These are phyloP conservation scores for Pseudocercospora fijiensis DNA, from an alignment of 2,329 filamentous ascomycete genomes.

Conservation along the genomic window DNA sequence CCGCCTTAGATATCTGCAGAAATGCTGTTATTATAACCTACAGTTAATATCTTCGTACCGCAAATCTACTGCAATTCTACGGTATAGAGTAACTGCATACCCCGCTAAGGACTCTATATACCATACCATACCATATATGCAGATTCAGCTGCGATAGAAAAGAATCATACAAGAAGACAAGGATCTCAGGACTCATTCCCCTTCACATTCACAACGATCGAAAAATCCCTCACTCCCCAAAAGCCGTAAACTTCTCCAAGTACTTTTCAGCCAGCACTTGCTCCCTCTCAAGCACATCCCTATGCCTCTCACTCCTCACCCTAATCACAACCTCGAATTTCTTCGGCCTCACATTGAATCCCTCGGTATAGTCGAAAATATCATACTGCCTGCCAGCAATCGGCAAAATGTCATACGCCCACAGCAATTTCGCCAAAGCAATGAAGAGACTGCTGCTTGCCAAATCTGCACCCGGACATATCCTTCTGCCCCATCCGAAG, in stretches of 20 bases:
- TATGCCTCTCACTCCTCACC: constrained; percentile 37
- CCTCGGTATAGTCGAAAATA: constrained; percentile 44
- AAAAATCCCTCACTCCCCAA: constrained; percentile 17
- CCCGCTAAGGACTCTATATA: too few species aligned
- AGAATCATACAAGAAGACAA: too few species aligned
- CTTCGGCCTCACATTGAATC: constrained; percentile 43
- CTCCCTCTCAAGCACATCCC: constrained; percentile 36
- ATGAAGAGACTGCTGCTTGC: constrained; percentile 50
- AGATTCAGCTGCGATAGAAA: too few species aligned
- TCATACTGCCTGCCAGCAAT: constrained; percentile 38
- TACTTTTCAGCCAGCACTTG: constrained; percentile 34
- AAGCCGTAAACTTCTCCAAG: constrained; percentile 40
- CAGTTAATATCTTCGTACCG: too few species aligned
- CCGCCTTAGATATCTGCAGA: too few species aligned
- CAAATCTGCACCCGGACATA: constrained; percentile 54
- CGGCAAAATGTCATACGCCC: constrained; percentile 44
- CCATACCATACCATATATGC: too few species aligned
- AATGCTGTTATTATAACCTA: too few species aligned
- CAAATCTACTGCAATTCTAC: too few species aligned
- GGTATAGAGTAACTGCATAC: too few species aligned
- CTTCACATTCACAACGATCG: too few species aligned
- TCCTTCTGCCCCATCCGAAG: constrained; percentile 51
- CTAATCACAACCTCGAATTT: constrained; percentile 40
- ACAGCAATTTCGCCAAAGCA: constrained; percentile 44
- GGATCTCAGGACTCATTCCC: too few species aligned